Conservation (phyloP, 768 basidiomycete genomes). For the Suillus bovinus region DNA sequence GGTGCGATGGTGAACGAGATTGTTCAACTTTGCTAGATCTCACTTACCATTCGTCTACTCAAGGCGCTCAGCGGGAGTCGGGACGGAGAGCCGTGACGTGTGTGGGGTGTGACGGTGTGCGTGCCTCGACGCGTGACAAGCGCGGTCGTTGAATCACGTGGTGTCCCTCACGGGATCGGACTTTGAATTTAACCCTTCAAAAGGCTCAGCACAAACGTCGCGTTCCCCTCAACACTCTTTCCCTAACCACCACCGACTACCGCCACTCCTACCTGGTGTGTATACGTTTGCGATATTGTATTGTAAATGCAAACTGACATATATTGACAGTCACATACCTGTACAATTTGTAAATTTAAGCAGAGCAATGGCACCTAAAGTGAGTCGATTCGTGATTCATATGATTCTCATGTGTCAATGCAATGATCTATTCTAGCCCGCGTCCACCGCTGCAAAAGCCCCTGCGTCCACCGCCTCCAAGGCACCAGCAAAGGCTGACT, state of each 20-base stretch:
- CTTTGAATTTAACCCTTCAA: constrained; percentile 38
- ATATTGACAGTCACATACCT: constrained; percentile 28
- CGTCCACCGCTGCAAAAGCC: constrained; percentile 39
- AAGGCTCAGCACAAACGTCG: constrained; percentile 30
- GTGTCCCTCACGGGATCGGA: constrained; percentile 26
- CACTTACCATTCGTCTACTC: constrained; percentile 1
- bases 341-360: constrained; percentile 30
- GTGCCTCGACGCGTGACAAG: constrained; percentile 34
- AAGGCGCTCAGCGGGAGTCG: neutral
- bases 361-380: constrained; percentile 41
- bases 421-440: constrained; percentile 33
- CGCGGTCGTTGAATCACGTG: constrained; percentile 39
- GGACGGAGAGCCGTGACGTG: neutral
- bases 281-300: constrained; percentile 6
- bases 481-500: constrained; percentile 49
- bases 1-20: too few species aligned
- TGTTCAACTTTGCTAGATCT: neutral
- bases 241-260: constrained; percentile 32
- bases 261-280: constrained; percentile 25
- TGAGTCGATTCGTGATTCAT: constrained; percentile 15
- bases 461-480: constrained; percentile 58
- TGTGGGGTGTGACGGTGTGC: constrained; percentile 11
- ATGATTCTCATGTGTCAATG: constrained; percentile 18
- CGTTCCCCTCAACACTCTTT: constrained; percentile 28
- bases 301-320: constrained; percentile 16